These are phyloP conservation scores for Saccharomycopsis amapae DNA, from an alignment of 805 yeast genomes.

Conservation along the genomic window DNA sequence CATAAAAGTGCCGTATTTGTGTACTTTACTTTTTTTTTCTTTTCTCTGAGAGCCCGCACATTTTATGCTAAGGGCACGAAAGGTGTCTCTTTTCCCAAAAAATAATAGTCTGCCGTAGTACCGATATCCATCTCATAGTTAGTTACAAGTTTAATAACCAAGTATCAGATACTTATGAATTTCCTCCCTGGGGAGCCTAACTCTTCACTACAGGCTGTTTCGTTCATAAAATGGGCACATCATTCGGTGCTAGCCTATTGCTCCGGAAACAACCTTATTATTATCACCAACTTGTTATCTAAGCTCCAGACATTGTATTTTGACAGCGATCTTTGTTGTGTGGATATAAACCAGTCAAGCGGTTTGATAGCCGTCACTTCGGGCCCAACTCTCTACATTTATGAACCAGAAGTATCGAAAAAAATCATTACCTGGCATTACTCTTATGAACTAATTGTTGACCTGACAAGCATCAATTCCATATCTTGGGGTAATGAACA, in stretches of 20 bases:
- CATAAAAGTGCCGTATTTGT: too few relatives aligned
- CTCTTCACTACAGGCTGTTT: slow-evolving; percentile 13
- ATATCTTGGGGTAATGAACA: slow-evolving; percentile 47
- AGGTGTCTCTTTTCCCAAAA: too few relatives aligned
- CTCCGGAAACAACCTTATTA: slow-evolving; percentile 81
- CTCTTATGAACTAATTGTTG: slow-evolving; percentile 28
- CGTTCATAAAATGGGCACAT: slow-evolving; percentile 17
- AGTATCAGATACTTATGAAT: too few relatives aligned
- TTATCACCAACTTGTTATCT: slow-evolving; percentile 43
- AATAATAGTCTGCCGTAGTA: too few relatives aligned
- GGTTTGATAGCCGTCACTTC: slow-evolving; percentile 56
- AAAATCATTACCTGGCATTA: slow-evolving; percentile 34
- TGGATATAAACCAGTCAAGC: slow-evolving; percentile 52
- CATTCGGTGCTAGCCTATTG: slow-evolving; percentile 46
- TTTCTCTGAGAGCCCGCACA: too few relatives aligned
- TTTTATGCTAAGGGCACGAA: too few relatives aligned
- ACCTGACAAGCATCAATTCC: slow-evolving; percentile 32
- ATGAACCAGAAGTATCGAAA: slow-evolving; percentile 38
- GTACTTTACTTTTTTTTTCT: too few relatives aligned
- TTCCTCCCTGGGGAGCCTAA: slow-evolving; percentile 22
- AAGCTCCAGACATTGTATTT: slow-evolving; percentile 74
- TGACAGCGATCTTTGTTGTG: slow-evolving; percentile 55
- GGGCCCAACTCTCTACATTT: slow-evolving; percentile 38
- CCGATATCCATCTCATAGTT: too few relatives aligned
- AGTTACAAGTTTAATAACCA: too few relatives aligned